A percentile compares a stretch with the other conserved stretches of the same genome.
phyloP scores from a whole-genome alignment of 2,329 filamentous ascomycete species.

The Phaeoacremonium minimum region DNA sequence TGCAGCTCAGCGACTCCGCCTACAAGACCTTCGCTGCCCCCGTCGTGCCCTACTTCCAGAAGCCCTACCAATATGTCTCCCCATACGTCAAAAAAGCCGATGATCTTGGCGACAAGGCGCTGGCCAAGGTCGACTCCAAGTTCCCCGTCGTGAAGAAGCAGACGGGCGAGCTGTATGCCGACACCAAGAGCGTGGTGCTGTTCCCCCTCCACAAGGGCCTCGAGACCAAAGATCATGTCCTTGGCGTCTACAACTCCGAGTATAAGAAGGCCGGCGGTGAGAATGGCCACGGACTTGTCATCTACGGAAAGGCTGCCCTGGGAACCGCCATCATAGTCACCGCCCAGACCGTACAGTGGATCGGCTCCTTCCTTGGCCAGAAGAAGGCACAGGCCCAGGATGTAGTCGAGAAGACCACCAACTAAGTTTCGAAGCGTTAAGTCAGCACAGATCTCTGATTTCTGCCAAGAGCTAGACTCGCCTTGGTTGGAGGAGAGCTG shows the following conservation, averaged over 20 bases:
- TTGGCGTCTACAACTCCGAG: constrained; percentile 52
- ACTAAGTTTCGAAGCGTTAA: too few species aligned
- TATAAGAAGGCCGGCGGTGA: constrained; percentile 61
- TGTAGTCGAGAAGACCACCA: constrained; percentile 9
- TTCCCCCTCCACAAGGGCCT: constrained; percentile 59
- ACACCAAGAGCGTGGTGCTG: constrained; percentile 57
- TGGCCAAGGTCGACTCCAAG: constrained; percentile 63
- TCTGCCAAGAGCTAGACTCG: too few species aligned
- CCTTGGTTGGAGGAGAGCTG: too few species aligned
- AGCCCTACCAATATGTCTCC: constrained; percentile 75
- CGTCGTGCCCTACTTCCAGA: constrained; percentile 71
- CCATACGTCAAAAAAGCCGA: constrained; percentile 86
- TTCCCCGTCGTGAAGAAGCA: constrained; percentile 75
- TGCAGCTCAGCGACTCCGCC: constrained; percentile 69
- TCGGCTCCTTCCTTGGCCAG: constrained; percentile 7
- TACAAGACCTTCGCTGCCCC: constrained; percentile 76
- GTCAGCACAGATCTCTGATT: too few species aligned
- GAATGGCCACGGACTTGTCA: constrained; percentile 44
- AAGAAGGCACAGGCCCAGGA: constrained; percentile 8
- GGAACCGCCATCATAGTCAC: constrained; percentile 10
- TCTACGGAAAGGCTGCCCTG: constrained; percentile 58
- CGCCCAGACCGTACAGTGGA: constrained; percentile 7
- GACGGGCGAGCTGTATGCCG: constrained; percentile 63
- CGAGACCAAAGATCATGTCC: constrained; percentile 59
- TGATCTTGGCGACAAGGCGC: constrained; percentile 66